A percentile compares a stretch with the other conserved stretches of the same genome.
Evolutionary conservation across 495 filamentous ascomycete genomes (phyloP).

Genomic region (Trichoderma asperelloides): DNA sequence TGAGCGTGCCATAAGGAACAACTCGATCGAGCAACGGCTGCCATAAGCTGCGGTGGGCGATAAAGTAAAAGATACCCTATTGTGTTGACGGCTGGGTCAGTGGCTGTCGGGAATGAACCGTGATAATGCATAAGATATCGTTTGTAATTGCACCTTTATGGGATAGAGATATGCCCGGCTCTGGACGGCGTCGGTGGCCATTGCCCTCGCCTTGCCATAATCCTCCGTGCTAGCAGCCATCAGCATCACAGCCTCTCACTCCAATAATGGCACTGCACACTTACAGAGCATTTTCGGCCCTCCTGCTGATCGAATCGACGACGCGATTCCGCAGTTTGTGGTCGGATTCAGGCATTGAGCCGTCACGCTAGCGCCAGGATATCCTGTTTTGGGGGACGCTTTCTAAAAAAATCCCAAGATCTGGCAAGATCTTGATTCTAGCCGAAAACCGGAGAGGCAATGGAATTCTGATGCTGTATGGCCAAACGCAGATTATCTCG

Average conservation of each 20-base stretch:
- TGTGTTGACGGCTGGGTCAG: neutral
- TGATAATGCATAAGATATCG: neutral
- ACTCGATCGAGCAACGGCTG: conserved; percentile 63
- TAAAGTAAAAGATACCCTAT: conserved; percentile 67
- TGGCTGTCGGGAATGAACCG: neutral
- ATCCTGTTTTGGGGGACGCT: neutral
- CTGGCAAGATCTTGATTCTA: neutral
- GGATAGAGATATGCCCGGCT: conserved; percentile 82
- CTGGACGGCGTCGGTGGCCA: conserved; percentile 53
- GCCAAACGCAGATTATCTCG: neutral
- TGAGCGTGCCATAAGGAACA: conserved; percentile 59
- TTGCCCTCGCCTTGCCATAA: conserved; percentile 40
- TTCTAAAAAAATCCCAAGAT: neutral
- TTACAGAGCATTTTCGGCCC: conserved; percentile 44
- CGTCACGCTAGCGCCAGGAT: neutral
- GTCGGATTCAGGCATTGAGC: neutral
- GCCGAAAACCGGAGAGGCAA: neutral
- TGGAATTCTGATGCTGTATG: neutral
- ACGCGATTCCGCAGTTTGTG: conserved; percentile 12
- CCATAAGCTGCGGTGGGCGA: conserved; percentile 52
- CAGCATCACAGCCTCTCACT: neutral
- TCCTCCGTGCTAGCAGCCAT: conserved; percentile 42
- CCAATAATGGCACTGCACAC: conserved; percentile 12
- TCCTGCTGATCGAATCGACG: conserved; percentile 25
- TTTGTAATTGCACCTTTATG: conserved; percentile 49